Evolutionary conservation across 1,284 basidiomycete species (phyloP).

Genomic region (Ustilago trichophora): DNA sequence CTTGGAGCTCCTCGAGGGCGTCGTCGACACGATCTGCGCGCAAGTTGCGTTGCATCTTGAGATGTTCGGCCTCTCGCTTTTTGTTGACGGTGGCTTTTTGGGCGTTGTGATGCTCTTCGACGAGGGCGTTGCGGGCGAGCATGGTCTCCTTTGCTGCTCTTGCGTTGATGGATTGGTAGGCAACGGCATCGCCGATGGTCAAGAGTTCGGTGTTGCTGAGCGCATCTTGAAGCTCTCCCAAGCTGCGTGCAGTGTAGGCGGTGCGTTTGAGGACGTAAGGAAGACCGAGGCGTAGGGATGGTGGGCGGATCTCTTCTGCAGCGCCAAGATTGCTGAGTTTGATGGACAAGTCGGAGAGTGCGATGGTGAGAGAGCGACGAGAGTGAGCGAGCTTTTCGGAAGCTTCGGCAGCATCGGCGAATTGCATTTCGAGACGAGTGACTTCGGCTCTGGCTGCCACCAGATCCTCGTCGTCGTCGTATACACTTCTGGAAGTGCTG

Average conservation of each 20-base stretch:
- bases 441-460: slow-evolving; percentile 57
- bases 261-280: slow-evolving; percentile 40
- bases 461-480: slow-evolving; percentile 57
- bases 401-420: slow-evolving; percentile 50
- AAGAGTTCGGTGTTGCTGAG: slow-evolving; percentile 45
- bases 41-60: slow-evolving; percentile 42
- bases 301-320: slow-evolving; percentile 42
- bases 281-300: slow-evolving; percentile 34
- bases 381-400: slow-evolving; percentile 45
- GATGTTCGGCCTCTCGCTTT: slow-evolving; percentile 52
- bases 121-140: slow-evolving; percentile 59
- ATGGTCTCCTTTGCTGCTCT: slow-evolving; percentile 58
- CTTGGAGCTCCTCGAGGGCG: slow-evolving; percentile 55
- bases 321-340: slow-evolving; percentile 47
- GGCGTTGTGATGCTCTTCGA: slow-evolving; percentile 58
- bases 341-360: slow-evolving; percentile 29
- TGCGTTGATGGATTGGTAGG: slow-evolving; percentile 59
- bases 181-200: slow-evolving; percentile 51
- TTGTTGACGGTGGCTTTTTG: slow-evolving; percentile 50
- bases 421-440: slow-evolving; percentile 59
- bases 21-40: slow-evolving; percentile 54
- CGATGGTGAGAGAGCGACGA: slow-evolving; percentile 25
- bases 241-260: slow-evolving; percentile 27
- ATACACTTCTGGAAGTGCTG: slow-evolving; percentile 46
- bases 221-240: slow-evolving; percentile 44